Evolutionary conservation across 768 basidiomycete species (phyloP).

Genomic region (Lentinula raphanica): DNA sequence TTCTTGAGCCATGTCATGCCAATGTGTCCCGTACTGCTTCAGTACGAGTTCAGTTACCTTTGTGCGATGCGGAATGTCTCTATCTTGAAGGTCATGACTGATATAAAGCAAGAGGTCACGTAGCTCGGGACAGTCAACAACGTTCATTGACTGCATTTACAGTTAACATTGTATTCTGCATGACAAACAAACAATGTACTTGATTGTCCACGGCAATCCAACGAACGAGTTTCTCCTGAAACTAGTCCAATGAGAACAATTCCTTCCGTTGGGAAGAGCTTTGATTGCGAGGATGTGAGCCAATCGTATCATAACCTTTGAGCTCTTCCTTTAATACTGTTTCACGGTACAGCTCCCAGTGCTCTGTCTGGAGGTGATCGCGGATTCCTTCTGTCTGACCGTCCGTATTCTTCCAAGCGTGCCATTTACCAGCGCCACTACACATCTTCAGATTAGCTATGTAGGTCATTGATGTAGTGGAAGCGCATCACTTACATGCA

Average conservation of each 20-base stretch:
- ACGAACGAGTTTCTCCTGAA: conserved; percentile 13
- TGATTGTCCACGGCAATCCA: conserved; percentile 28
- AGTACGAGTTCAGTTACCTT: conserved; percentile 24
- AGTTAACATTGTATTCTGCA: too few relatives aligned
- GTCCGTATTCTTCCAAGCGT: conserved; percentile 8
- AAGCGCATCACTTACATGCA: conserved; percentile 5
- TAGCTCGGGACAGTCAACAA: conserved; percentile 30
- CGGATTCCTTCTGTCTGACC: not conserved
- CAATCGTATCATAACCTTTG: conserved; percentile 4
- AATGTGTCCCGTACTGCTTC: conserved; percentile 8
- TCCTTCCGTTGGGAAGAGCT: not conserved
- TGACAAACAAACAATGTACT: conserved; percentile 16
- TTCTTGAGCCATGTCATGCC: too few relatives aligned
- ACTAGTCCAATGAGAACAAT: conserved; percentile 18
- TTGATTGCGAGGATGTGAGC: too few relatives aligned
- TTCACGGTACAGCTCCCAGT: not conserved
- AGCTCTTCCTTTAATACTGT: not conserved
- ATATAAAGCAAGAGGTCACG: conserved; percentile 25
- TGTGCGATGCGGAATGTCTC: conserved; percentile 30
- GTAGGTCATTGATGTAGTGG: not conserved
- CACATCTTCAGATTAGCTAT: not conserved
- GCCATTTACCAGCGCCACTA: conserved; percentile 8
- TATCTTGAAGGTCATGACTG: conserved; percentile 16
- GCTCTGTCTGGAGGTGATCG: not conserved
- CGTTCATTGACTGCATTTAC: conserved; percentile 30